Percentiles rank a stretch among this genome's conserved stretches.
Evolutionary conservation across 1,284 basidiomycete species (phyloP).

Genomic region (Apiotrichum akiyoshidainum): DNA sequence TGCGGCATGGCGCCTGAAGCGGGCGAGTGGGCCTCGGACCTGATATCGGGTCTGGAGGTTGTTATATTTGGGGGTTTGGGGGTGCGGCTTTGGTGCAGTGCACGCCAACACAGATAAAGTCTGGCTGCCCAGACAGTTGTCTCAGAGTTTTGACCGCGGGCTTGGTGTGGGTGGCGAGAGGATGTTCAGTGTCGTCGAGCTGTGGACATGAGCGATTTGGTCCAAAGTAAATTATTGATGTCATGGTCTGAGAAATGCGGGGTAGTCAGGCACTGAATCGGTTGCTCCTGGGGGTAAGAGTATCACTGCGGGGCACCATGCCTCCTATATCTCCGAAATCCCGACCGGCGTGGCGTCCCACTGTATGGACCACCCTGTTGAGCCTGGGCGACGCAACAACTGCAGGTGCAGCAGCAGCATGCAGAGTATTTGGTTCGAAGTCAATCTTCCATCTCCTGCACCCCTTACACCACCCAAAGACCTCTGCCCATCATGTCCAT

Average conservation of each 20-base stretch:
- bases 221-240: too few species aligned
- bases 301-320: background rate
- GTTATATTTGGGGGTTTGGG: too few species aligned
- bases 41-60: too few species aligned
- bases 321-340: background rate
- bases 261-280: background rate
- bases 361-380: background rate
- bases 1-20: background rate
- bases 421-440: background rate
- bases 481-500: constrained; percentile 60
- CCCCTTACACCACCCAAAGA: background rate
- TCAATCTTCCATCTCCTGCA: background rate
- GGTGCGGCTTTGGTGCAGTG: too few species aligned
- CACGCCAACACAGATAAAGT: too few species aligned
- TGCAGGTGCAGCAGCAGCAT: background rate
- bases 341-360: background rate
- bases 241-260: too few species aligned
- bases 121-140: too few species aligned
- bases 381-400: background rate
- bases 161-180: too few species aligned
- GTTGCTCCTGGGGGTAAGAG: background rate
- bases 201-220: too few species aligned
- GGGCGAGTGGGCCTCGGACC: too few species aligned
- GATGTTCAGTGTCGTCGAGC: too few species aligned
- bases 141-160: too few species aligned